phyloP scores from a whole-genome alignment of 306 rosid genomes.

The Senna siamea region DNA sequence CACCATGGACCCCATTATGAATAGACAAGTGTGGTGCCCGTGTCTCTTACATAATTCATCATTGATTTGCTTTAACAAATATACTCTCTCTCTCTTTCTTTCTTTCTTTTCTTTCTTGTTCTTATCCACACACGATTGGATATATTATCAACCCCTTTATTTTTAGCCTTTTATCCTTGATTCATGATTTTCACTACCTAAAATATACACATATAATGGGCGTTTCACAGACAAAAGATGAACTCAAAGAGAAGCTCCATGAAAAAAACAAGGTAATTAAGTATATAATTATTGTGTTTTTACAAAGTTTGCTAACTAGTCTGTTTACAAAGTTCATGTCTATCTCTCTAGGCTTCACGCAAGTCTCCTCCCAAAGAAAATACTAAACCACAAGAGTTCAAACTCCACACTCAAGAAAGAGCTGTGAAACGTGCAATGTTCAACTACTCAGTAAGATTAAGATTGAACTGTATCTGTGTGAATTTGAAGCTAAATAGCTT shows the following conservation, averaged over 20 bases:
- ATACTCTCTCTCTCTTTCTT: too few species aligned
- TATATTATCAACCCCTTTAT: not conserved
- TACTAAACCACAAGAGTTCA: constrained; percentile 79
- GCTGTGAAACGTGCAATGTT: constrained; percentile 88
- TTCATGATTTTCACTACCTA: constrained; percentile 29
- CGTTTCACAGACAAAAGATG: constrained; percentile 63
- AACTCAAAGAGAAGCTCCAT: constrained; percentile 48
- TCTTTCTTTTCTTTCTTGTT: not conserved
- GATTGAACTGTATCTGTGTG: too few species aligned
- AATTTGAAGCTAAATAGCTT: constrained; percentile 4
- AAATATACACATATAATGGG: constrained; percentile 32
- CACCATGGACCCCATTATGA: constrained; percentile 42
- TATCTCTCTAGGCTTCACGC: constrained; percentile 48
- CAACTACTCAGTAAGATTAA: constrained; percentile 70
- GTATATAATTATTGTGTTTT: too few species aligned
- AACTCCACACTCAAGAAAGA: constrained; percentile 86
- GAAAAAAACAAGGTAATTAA: constrained; percentile 56
- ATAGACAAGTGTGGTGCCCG: constrained; percentile 8
- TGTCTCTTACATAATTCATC: constrained; percentile 13
- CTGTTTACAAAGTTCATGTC: constrained; percentile 5
- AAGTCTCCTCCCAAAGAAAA: constrained; percentile 65
- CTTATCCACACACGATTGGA: constrained; percentile 34
- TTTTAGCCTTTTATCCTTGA: constrained; percentile 28
- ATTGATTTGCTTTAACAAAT: constrained; percentile 23
- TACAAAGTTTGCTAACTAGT: not conserved